Evolutionary conservation across 1,284 basidiomycete species (phyloP).

Genomic region (Microbotryum silenes-acaulis): DNA sequence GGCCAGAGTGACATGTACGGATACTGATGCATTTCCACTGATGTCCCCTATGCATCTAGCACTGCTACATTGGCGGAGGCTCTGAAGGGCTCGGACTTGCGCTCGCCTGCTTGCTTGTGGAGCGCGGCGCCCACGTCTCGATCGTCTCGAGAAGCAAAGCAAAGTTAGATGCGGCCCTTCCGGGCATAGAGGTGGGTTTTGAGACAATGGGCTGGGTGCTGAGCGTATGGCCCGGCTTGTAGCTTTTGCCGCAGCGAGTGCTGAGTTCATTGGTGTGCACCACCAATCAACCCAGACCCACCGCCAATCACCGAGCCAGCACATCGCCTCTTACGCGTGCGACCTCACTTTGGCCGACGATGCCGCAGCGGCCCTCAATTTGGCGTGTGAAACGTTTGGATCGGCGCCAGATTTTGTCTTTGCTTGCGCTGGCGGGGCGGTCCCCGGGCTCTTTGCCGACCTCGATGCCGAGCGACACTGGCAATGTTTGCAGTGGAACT

Average conservation of each 20-base stretch:
- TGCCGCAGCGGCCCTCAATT: conserved; percentile 54
- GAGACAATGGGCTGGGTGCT: too few species aligned
- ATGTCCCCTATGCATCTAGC: conserved; percentile 43
- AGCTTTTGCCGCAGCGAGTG: conserved; percentile 28
- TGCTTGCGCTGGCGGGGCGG: conserved; percentile 60
- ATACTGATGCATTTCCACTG: too few species aligned
- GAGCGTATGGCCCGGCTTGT: too few species aligned
- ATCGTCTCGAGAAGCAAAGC: conserved; percentile 65
- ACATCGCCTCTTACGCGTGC: conserved; percentile 56
- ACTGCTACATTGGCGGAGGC: conserved; percentile 71
- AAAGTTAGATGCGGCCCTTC: conserved; percentile 55
- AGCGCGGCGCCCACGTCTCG: conserved; percentile 66
- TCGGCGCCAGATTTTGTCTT: conserved; percentile 67
- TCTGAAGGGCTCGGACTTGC: conserved; percentile 69
- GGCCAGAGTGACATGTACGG: too few species aligned
- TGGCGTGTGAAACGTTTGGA: conserved; percentile 51
- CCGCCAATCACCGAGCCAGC: conserved; percentile 48
- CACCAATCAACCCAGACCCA: conserved; percentile 35
- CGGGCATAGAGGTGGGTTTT: conserved; percentile 53
- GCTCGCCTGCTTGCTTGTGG: conserved; percentile 60
- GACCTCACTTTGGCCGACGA: conserved; percentile 50
- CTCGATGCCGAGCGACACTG: conserved; percentile 54
- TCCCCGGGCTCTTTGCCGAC: conserved; percentile 65
- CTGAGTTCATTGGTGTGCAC: conserved; percentile 1
- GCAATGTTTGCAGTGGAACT: conserved; percentile 46